Conservation (phyloP, 306 rosid species). For the Begonia loranthoides region DNA sequence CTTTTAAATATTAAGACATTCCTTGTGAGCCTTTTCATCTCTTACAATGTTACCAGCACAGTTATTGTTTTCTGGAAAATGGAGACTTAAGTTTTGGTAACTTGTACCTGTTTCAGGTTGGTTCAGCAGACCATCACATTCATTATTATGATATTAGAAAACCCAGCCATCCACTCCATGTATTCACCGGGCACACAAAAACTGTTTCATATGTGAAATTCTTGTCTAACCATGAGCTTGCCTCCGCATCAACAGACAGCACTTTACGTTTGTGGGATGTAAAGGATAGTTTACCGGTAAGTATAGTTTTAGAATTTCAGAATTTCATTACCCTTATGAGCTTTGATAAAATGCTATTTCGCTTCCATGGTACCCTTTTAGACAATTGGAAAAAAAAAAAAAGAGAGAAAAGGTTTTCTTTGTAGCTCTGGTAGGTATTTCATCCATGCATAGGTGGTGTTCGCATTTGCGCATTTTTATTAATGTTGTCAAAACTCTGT, state of each 20-base stretch:
- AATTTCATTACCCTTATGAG: neutral
- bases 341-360: neutral
- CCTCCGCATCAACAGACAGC: constrained; percentile 94
- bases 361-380: neutral
- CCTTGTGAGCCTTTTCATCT: too few relatives aligned
- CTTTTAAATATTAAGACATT: too few relatives aligned
- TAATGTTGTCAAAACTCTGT: neutral
- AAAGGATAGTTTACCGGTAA: constrained; percentile 64
- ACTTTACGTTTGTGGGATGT: constrained; percentile 92
- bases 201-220: constrained; percentile 93
- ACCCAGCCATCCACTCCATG: constrained; percentile 66
- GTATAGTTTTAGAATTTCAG: constrained; percentile 14
- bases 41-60: too few relatives aligned
- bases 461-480: too few relatives aligned
- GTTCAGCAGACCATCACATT: constrained; percentile 94
- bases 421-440: too few relatives aligned
- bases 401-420: constrained; percentile 1
- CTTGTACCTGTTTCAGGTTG: constrained; percentile 47
- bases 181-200: constrained; percentile 83
- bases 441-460: too few relatives aligned
- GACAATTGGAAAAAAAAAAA: neutral
- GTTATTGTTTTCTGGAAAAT: neutral
- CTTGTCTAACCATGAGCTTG: constrained; percentile 81
- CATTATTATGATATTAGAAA: constrained; percentile 93
- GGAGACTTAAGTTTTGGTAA: neutral